Evolutionary conservation across 1,284 basidiomycete genomes (phyloP).

Genomic region (Coriolopsis trogii): DNA sequence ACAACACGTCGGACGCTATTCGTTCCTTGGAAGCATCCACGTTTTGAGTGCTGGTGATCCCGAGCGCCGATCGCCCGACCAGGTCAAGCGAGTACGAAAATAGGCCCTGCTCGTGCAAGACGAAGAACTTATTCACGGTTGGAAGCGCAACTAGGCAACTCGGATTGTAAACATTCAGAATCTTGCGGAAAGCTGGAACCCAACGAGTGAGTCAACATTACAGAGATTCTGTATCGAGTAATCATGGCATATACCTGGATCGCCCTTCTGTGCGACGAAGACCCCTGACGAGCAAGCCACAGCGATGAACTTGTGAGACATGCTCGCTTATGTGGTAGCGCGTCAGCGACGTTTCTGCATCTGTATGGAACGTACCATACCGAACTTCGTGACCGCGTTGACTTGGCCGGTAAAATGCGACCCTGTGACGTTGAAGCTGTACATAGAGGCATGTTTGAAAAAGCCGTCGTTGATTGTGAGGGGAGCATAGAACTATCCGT

Average conservation of each 20-base stretch:
- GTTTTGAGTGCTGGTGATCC: slow-evolving; percentile 45
- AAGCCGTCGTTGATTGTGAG: slow-evolving; percentile 59
- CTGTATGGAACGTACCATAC: slow-evolving; percentile 35
- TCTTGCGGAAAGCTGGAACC: slow-evolving; percentile 62
- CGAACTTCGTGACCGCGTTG: slow-evolving; percentile 59
- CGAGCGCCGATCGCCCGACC: slow-evolving; percentile 58
- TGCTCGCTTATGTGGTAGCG: slow-evolving; percentile 39
- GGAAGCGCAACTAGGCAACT: slow-evolving; percentile 59
- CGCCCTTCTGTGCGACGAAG: slow-evolving; percentile 58
- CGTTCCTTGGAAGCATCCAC: slow-evolving; percentile 61
- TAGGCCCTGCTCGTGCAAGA: slow-evolving; percentile 61
- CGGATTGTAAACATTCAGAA: slow-evolving; percentile 52
- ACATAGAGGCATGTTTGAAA: slow-evolving; percentile 51
- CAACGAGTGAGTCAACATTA: background rate
- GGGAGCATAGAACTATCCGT: slow-evolving; percentile 58
- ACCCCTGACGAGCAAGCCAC: slow-evolving; percentile 67
- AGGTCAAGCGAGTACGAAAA: slow-evolving; percentile 71
- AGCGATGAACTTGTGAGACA: slow-evolving; percentile 56
- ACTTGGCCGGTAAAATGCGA: slow-evolving; percentile 58
- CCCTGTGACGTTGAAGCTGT: slow-evolving; percentile 21
- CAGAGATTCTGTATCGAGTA: background rate
- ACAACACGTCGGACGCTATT: slow-evolving; percentile 55
- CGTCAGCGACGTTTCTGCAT: no score
- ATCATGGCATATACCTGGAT: slow-evolving; percentile 39
- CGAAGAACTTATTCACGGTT: slow-evolving; percentile 64